These are phyloP conservation scores for Cokeromyces recurvatus DNA, from an alignment of 371 early-diverging fungal species.

Conservation along the genomic window DNA sequence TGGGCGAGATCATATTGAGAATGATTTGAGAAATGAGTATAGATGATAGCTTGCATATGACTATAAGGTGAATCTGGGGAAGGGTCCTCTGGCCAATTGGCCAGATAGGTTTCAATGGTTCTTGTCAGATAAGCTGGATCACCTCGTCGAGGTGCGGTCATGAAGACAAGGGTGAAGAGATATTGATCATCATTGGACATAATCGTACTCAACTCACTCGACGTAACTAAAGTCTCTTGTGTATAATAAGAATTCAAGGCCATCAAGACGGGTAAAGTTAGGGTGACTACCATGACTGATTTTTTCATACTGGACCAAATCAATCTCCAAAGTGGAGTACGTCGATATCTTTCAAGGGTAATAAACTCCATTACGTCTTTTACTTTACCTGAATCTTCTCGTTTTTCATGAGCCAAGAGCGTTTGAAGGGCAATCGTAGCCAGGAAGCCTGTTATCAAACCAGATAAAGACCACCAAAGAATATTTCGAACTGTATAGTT, in stretches of 20 bases:
- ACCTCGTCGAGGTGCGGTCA: constrained; percentile 57
- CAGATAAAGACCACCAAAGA: constrained; percentile 61
- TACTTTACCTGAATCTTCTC: constrained; percentile 19
- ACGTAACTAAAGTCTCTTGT: constrained; percentile 30
- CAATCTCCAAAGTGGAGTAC: constrained; percentile 37
- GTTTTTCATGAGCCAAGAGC: constrained; percentile 22
- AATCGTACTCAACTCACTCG: constrained; percentile 26
- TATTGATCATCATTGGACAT: constrained; percentile 33
- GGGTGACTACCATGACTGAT: constrained; percentile 13
- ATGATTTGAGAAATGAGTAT: constrained; percentile 58
- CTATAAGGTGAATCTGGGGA: constrained; percentile 39
- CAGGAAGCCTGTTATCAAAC: constrained; percentile 46
- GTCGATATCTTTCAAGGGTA: constrained; percentile 24
- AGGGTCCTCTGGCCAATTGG: constrained; percentile 49
- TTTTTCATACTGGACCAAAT: constrained; percentile 29
- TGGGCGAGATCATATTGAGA: constrained; percentile 43
- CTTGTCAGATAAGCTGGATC: constrained; percentile 47
- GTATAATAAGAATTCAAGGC: constrained; percentile 37
- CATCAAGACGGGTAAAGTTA: constrained; percentile 33
- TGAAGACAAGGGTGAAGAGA: constrained; percentile 51
- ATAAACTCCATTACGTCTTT: constrained; percentile 34
- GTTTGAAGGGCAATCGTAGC: constrained; percentile 36
- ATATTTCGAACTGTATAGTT: constrained; percentile 52
- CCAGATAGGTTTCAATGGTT: constrained; percentile 50
- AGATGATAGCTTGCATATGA: constrained; percentile 52